Base-by-base conservation (phyloP, 441 rosid genomes). In the Lepidium campestre region DNA sequence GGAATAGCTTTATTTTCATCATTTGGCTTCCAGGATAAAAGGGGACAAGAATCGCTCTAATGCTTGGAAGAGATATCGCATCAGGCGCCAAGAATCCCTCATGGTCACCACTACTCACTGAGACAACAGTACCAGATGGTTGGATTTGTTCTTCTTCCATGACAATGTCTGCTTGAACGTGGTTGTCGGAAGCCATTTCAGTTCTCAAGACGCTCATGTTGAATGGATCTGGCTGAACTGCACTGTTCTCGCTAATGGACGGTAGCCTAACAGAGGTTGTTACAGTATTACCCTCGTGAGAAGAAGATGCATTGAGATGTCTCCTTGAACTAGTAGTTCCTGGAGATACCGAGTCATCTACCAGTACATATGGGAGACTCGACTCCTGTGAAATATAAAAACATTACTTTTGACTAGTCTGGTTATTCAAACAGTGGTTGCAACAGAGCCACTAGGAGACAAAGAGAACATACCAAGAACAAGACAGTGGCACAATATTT, bases 401-500 rank as follows among this genome's bases (percentile, higher is more conserved):
- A 13, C 63, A 57, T 4, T 40, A 19, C 40, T 42, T 37, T 55
- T 56, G 17, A 12, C 57, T 47, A 68, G 58, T 32, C 29, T 13
- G 10, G 15, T 22, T 31, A 10, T 48, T 0, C 6, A 19, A 40
- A 44, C 23, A 63, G 36, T 29, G 23, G 7, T 48, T 14, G 65
- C 6, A 39, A 27, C n/a, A 58, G n/a, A 19, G 57, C n/a, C 13
- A 46, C 15, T 29, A 31, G 54, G 19, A 36, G 31, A 57, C 44
- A 36, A 52, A 22, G 40, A 64, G 31, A 50, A 14, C 72, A 9
- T 80, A 89, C 99, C 96, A 94, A 69, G 80, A 94, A 81, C 73
- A 94, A 79, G 60, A 91, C 97, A 1, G 96, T 84, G 9, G 99
- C 96, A 74, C 97, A 94, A 20, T 79, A 77, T 75, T 89, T 91